A percentile compares a stretch with the other conserved stretches of the same genome.
These are phyloP conservation scores for Penicillium cosmopolitanum DNA, from an alignment of 495 filamentous ascomycete species.

Conservation along the genomic window DNA sequence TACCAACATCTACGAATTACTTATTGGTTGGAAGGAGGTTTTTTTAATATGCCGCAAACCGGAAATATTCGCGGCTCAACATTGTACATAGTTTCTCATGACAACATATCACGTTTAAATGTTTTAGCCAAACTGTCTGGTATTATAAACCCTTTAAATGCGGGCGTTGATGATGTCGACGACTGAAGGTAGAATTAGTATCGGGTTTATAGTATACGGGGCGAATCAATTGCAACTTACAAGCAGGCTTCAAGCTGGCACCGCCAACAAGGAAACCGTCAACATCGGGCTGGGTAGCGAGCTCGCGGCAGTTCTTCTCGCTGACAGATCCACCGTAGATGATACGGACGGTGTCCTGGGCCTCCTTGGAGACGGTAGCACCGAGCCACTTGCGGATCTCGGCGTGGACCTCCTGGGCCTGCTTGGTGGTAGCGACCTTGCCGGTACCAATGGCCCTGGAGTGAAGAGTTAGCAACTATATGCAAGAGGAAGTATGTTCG, in stretches of 20 bases:
- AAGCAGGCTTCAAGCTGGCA: constrained; percentile 97
- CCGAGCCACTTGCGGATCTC: constrained; percentile 89
- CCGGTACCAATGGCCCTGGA: constrained; percentile 89
- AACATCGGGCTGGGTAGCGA: constrained; percentile 89
- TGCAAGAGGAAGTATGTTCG: neutral
- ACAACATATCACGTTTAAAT: constrained; percentile 34
- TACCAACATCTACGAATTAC: constrained; percentile 1
- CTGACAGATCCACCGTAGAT: constrained; percentile 96
- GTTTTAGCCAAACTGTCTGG: constrained; percentile 21
- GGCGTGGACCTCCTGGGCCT: constrained; percentile 93
- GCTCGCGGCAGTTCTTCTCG: constrained; percentile 96
- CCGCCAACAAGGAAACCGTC: constrained; percentile 98
- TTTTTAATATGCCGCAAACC: constrained; percentile 19
- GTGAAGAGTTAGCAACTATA: constrained; percentile 12
- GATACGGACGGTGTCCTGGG: constrained; percentile 79
- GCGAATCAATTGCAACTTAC: constrained; percentile 56
- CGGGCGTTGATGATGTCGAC: constrained; percentile 70
- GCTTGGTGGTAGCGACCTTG: constrained; percentile 91
- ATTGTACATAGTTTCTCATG: constrained; percentile 42
- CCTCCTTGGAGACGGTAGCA: constrained; percentile 69
- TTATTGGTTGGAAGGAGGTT: neutral
- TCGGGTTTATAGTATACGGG: neutral
- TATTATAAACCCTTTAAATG: constrained; percentile 39
- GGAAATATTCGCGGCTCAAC: constrained; percentile 24
- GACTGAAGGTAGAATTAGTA: constrained; percentile 44